Conservation (phyloP, 495 filamentous ascomycete species). For the Hypomontagnella submonticulosa region DNA sequence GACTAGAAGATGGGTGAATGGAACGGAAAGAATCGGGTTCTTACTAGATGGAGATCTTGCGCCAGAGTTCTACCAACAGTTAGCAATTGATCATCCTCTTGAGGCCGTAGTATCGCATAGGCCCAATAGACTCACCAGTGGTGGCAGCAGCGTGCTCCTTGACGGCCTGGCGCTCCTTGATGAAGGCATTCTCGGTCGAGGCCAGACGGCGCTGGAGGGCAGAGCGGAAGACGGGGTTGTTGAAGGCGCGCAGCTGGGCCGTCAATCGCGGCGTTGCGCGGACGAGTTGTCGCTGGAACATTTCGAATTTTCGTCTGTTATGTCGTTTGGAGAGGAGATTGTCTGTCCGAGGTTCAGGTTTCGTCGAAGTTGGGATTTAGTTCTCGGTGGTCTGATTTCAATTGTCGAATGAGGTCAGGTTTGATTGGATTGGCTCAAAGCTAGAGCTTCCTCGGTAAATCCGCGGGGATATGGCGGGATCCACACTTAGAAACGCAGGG, state of each 20-base stretch:
- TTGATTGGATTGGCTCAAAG: constrained; percentile 31
- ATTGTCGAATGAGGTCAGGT: constrained; percentile 50
- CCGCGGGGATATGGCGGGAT: constrained; percentile 36
- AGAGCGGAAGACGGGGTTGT: constrained; percentile 63
- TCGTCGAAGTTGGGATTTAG: constrained; percentile 27
- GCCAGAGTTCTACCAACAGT: constrained; percentile 79
- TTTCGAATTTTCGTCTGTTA: constrained; percentile 51
- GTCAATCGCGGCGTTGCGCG: constrained; percentile 69
- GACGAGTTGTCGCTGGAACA: constrained; percentile 72
- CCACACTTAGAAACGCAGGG: background rate
- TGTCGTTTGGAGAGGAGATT: constrained; percentile 41
- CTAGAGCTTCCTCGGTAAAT: constrained; percentile 46
- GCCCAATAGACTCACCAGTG: constrained; percentile 67
- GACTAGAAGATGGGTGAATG: background rate
- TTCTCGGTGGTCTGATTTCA: constrained; percentile 41
- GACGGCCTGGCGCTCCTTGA: constrained; percentile 82
- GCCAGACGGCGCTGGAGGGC: constrained; percentile 75
- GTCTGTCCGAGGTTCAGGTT: constrained; percentile 24
- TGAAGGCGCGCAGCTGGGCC: constrained; percentile 61
- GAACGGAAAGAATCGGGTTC: constrained; percentile 34
- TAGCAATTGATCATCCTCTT: constrained; percentile 7
- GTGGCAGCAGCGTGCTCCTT: constrained; percentile 87
- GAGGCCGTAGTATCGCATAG: background rate
- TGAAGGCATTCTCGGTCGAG: constrained; percentile 86
- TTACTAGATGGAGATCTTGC: constrained; percentile 93